Conservation (phyloP, 495 filamentous ascomycete genomes). For the Antarctomyces pellizariae region DNA sequence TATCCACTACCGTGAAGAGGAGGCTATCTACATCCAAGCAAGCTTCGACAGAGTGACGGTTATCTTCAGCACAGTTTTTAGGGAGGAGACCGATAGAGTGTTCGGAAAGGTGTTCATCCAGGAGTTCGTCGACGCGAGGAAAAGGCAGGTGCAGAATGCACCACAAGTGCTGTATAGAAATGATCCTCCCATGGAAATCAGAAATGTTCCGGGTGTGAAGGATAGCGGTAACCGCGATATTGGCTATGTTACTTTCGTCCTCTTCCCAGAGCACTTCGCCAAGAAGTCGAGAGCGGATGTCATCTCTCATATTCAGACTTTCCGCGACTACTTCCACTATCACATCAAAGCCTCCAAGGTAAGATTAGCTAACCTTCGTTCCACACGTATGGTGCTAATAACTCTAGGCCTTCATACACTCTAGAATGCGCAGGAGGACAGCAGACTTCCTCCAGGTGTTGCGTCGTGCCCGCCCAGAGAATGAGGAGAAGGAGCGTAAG, state of each 20-base stretch:
- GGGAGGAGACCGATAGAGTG: slow-evolving; percentile 90
- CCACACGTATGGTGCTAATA: slow-evolving; percentile 3
- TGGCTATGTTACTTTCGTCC: slow-evolving; percentile 94
- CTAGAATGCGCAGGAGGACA: slow-evolving; percentile 85
- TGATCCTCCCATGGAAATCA: slow-evolving; percentile 79
- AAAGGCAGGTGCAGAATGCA: slow-evolving; percentile 89
- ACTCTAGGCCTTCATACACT: slow-evolving; percentile 78
- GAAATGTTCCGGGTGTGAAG: slow-evolving; percentile 61
- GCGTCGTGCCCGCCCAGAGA: slow-evolving; percentile 76
- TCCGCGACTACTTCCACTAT: slow-evolving; percentile 99
- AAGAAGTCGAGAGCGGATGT: slow-evolving; percentile 74
- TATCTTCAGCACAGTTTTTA: slow-evolving; percentile 95
- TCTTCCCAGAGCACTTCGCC: slow-evolving; percentile 88
- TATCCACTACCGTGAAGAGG: slow-evolving; percentile 93
- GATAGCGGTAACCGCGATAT: slow-evolving; percentile 53
- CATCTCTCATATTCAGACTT: slow-evolving; percentile 97
- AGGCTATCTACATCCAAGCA: slow-evolving; percentile 98
- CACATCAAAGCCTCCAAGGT: slow-evolving; percentile 98
- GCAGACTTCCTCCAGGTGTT: slow-evolving; percentile 97
- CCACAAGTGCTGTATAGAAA: slow-evolving; percentile 95
- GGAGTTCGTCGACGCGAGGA: slow-evolving; percentile 90
- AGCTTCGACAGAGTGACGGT: slow-evolving; percentile 92
- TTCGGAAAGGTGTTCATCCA: slow-evolving; percentile 88
- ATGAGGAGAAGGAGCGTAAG: slow-evolving; percentile 94
- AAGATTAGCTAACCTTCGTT: slow-evolving; percentile 9